Evolutionary conservation across 441 rosid species (phyloP), one percentile per base, ranked within the genome.

Genomic region (Euphorbia corollata): DNA sequence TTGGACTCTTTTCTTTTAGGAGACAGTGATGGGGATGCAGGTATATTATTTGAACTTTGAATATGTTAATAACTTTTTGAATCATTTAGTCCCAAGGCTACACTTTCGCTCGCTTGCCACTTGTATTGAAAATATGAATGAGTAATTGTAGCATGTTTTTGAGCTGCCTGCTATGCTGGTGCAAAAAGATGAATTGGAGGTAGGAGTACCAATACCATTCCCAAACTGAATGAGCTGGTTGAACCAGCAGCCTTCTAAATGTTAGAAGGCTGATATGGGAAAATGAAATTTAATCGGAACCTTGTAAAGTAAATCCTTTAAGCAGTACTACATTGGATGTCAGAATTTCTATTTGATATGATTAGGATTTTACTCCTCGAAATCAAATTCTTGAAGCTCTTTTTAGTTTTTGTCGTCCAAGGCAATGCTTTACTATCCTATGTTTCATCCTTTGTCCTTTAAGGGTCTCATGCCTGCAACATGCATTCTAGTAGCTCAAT

Each of bases 1-100:
- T 76, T 85, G 76, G 92, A 87, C 71, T 63, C 76, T 50, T 87
- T 87, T 78, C 92, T 87, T 64, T 73, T 85, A 74, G 92, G 92
- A 56, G 90, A 87, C 65, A 82, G 86, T 70, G 90, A 87, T 63
- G 92, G 75, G 27, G 86, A 75, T 22, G 79, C 74, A 74, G 90
- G 92, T 87, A 79, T 11, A n/a, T 59, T 59, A 38, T 64, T 27
- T 43, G 20, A 36, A 45, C 11, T 50, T 8, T n/a, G 54, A 50
- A 50, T 50, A 16, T 50, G 54, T 50, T n/a, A 50, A 0, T 30
- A 22, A 54, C 23, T 56, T 20, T 0, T 58, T 10, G 36, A 6
- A 13, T 36, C 59, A 47, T 6, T 47, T 55, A 23, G 5, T 32
- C 34, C 38, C 43, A 6, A 19, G 27, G 27, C 47, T 9, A 23